Base-by-base conservation (phyloP, 2,329 filamentous ascomycete genomes). In the Alternaria brassicae region DNA sequence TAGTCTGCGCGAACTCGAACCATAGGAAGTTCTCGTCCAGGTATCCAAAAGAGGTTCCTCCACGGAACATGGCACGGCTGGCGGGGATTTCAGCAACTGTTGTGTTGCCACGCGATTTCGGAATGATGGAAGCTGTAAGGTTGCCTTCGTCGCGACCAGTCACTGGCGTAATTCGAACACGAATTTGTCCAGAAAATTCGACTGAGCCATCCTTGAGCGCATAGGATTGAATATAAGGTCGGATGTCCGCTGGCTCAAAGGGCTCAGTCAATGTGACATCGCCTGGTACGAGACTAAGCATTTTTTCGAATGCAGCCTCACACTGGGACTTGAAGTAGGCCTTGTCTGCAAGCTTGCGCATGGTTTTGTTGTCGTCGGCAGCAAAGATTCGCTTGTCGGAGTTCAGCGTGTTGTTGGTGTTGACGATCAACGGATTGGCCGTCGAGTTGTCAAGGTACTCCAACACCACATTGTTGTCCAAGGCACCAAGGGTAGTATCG, bases 331-430 rank as follows among this genome's bases (percentile, higher is more conserved):
- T 58, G 47, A 70, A 72, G 13, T 65, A 62, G 6, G 58, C 54
- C 7, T 48, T 15, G n/a, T 71, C 65, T 13, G 62, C 61, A 8
- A 78, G 63, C 28, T 62, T 63, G 8, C 67, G 55, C 65, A 78
- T 74, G 9, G 75, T 78, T 25, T 47, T 62, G 40, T 76, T 76
- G 36, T 58, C 62, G 56, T 77, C 75, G 3, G 68, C 61, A 6
- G 56, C 63, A 49, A 72, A 78, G 17, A 78, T 68, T 15, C 73
- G 66, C 45, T 72, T 66, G 49, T 78, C 76, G 4, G 73, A 76
- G 15, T 70, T 68, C 9, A 75, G 50, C 0, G 71, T 73, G 28
- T 71, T 66, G 49, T 77, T 75, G 30, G 60, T 44, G 19, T 66
- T 69, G 3, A 61, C 62, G 7, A 76, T 62, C 12, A 76, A 54